Evolutionary conservation across 345 rosid species (phyloP).

Genomic region (Orychophragmus violaceus): DNA sequence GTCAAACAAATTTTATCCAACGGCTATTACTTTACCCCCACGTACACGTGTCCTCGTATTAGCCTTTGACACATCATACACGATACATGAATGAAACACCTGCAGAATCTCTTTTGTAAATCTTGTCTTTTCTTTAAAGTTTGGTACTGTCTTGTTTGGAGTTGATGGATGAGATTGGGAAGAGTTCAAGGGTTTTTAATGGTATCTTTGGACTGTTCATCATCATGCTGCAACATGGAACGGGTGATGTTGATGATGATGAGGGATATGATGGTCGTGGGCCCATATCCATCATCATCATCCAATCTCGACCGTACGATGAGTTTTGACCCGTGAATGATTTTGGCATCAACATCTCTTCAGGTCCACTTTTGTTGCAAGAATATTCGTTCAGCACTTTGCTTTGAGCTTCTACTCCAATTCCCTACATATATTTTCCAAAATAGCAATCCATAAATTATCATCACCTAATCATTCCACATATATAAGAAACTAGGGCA

Average conservation of each 20-base stretch:
- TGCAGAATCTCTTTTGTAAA: conserved; percentile 29
- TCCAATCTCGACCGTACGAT: conserved; percentile 43
- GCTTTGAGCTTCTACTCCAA: conserved; percentile 29
- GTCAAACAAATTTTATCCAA: conserved; percentile 20
- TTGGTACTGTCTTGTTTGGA: conserved; percentile 48
- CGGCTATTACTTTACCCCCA: conserved; percentile 15
- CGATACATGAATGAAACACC: conserved; percentile 29
- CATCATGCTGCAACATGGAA: conserved; percentile 22
- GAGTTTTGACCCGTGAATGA: conserved; percentile 35
- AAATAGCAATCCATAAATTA: background rate
- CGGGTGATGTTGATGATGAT: conserved; percentile 23
- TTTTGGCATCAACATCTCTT: conserved; percentile 32
- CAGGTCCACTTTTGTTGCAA: conserved; percentile 19
- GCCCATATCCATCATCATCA: conserved; percentile 46
- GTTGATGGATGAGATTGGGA: conserved; percentile 67
- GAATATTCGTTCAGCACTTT: conserved; percentile 36
- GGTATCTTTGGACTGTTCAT: conserved; percentile 42
- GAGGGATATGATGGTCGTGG: conserved; percentile 25
- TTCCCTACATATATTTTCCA: conserved; percentile 32
- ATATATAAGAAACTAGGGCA: background rate
- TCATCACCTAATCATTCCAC: background rate
- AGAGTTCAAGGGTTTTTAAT: conserved; percentile 76
- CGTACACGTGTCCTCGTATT: conserved; percentile 16
- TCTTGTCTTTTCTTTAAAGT: conserved; percentile 25
- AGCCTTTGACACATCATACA: conserved; percentile 7